Evolutionary conservation across 2,329 filamentous ascomycete species (phyloP).

Genomic region (Phaeosphaeriaceae sp.): DNA sequence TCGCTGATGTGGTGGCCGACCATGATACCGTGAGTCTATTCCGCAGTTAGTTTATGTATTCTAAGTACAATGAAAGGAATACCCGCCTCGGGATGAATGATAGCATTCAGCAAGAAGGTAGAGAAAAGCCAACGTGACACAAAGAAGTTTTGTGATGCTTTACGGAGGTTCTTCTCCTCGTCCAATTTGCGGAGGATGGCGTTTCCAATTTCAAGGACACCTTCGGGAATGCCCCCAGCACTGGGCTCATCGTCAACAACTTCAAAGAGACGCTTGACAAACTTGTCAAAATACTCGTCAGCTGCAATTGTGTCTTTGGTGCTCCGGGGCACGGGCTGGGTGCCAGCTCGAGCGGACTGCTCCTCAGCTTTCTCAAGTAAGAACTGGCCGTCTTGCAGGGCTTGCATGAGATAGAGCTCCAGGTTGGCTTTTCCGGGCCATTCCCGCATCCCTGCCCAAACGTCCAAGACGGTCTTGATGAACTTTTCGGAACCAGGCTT

Average conservation of each 20-base stretch:
- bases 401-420: slow-evolving; percentile 94
- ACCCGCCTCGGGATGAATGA: slow-evolving; percentile 85
- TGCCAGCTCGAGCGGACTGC: slow-evolving; percentile 69
- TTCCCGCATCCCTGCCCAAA: slow-evolving; percentile 84
- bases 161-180: slow-evolving; percentile 72
- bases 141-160: slow-evolving; percentile 77
- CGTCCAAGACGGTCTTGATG: slow-evolving; percentile 81
- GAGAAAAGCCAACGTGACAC: slow-evolving; percentile 93
- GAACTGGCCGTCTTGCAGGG: slow-evolving; percentile 90
- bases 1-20: slow-evolving; percentile 91
- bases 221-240: slow-evolving; percentile 82
- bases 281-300: slow-evolving; percentile 86
- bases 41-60: slow-evolving; percentile 40
- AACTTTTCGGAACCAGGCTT: slow-evolving; percentile 80
- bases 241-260: slow-evolving; percentile 81
- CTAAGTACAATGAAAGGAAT: slow-evolving; percentile 4
- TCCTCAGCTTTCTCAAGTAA: slow-evolving; percentile 85
- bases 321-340: slow-evolving; percentile 74
- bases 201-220: slow-evolving; percentile 82
- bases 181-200: slow-evolving; percentile 79
- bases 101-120: slow-evolving; percentile 79
- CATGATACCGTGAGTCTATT: slow-evolving; percentile 67
- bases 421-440: slow-evolving; percentile 90
- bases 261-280: slow-evolving; percentile 81
- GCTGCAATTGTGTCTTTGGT: slow-evolving; percentile 81